These are phyloP conservation scores for Chloromonas sp. DNA, from an alignment of 163 green algal species.

Conservation along the genomic window DNA sequence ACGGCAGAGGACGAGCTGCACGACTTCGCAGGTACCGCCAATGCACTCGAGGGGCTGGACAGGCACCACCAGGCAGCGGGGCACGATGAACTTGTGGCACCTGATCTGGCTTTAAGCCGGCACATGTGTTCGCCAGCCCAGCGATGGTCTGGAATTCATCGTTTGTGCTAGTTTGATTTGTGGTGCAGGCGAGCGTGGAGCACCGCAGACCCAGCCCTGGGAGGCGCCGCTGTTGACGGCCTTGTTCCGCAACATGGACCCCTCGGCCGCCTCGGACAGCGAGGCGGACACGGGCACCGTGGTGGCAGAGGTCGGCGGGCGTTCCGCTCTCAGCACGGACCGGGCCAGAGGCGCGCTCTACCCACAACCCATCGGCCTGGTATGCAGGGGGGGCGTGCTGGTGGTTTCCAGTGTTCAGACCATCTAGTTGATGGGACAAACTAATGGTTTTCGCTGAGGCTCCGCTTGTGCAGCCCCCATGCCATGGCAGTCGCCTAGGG, in stretches of 20 bases:
- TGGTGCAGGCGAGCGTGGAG: constrained; percentile 44
- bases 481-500: too few relatives aligned
- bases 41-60: background rate
- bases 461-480: too few relatives aligned
- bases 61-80: too few relatives aligned
- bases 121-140: too few relatives aligned
- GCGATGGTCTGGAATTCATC: too few relatives aligned
- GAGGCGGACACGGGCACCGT: background rate
- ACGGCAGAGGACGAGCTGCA: constrained; percentile 63
- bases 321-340: background rate
- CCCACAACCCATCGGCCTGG: constrained; percentile 53
- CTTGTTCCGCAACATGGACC: constrained; percentile 1
- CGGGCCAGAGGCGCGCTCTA: constrained; percentile 29
- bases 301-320: background rate
- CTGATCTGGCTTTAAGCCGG: too few relatives aligned
- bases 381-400: background rate
- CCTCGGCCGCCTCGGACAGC: background rate
- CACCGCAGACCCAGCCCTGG: constrained; percentile 50
- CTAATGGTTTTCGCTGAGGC: too few relatives aligned
- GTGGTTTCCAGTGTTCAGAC: background rate
- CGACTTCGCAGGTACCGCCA: constrained; percentile 30
- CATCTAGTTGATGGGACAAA: too few relatives aligned
- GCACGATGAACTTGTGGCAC: too few relatives aligned
- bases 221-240: constrained; percentile 22
- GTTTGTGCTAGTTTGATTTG: too few relatives aligned